phyloP scores from a whole-genome alignment of 345 rosid genomes.

The Salix udensis region DNA sequence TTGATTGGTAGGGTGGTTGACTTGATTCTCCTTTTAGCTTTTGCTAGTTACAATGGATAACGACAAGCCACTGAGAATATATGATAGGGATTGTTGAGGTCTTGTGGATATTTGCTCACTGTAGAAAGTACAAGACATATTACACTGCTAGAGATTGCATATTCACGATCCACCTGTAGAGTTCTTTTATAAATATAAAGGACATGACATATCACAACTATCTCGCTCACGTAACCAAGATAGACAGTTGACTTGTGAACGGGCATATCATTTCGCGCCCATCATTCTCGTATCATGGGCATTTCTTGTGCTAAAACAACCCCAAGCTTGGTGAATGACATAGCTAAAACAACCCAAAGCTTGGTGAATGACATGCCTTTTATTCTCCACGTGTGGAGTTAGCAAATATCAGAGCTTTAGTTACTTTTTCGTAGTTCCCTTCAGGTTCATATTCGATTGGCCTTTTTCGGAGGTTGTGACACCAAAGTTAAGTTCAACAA shows the following conservation, averaged over 20 bases:
- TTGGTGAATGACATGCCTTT: background rate
- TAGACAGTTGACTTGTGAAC: background rate
- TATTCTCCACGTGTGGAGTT: background rate
- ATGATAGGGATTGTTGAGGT: background rate
- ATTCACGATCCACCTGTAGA: background rate
- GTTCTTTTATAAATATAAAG: background rate
- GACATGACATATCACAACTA: background rate
- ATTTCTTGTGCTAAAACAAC: background rate
- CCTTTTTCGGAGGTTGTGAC: background rate
- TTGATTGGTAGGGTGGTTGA: background rate
- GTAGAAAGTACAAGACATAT: background rate
- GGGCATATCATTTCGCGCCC: background rate
- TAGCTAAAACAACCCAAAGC: background rate
- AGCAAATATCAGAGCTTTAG: background rate
- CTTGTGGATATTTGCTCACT: background rate
- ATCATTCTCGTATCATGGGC: background rate
- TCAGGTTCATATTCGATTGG: background rate
- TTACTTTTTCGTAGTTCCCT: background rate
- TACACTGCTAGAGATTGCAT: background rate
- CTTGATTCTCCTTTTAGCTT: background rate
- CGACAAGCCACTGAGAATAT: background rate
- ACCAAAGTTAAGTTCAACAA: no score
- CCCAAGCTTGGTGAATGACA: background rate
- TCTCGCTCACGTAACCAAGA: background rate
- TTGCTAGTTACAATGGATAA: background rate